These are phyloP conservation scores for Tephrocybe sp. DNA, from an alignment of 768 basidiomycete species.

Conservation along the genomic window DNA sequence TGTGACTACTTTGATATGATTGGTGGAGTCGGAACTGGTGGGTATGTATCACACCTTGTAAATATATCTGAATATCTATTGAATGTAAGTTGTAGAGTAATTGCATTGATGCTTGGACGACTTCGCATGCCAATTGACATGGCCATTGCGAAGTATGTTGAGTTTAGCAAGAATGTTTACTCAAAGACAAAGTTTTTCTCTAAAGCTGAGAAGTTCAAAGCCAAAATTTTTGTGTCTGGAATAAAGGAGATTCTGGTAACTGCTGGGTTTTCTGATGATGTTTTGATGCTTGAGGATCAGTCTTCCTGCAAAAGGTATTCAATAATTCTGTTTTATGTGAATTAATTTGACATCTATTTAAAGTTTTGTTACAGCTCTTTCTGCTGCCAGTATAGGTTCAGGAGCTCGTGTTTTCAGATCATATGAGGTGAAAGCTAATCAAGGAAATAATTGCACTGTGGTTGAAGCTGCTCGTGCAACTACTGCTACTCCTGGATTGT, in stretches of 20 bases:
- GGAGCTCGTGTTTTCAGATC: not conserved
- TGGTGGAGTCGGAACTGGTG: too few relatives aligned
- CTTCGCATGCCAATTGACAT: not conserved
- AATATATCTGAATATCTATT: not conserved
- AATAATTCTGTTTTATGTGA: not conserved
- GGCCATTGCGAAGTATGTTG: not conserved
- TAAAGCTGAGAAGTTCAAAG: not conserved
- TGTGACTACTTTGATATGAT: too few relatives aligned
- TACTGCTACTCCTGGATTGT: not conserved
- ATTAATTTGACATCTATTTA: not conserved
- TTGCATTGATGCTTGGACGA: constrained; percentile 5
- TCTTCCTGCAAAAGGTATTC: not conserved
- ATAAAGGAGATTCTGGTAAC: not conserved
- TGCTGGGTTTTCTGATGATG: not conserved
- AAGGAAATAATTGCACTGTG: not conserved
- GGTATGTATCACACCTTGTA: too few relatives aligned
- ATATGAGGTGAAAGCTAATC: not conserved
- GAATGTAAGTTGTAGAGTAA: not conserved
- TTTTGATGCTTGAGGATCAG: not conserved
- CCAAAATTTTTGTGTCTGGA: not conserved
- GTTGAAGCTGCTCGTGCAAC: constrained; percentile 2
- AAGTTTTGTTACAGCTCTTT: not conserved
- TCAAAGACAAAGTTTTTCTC: not conserved
- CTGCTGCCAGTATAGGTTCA: not conserved
- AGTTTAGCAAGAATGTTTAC: not conserved